Base-by-base conservation (phyloP, 495 filamentous ascomycete species). In the Polyplosphaeria fusca region DNA sequence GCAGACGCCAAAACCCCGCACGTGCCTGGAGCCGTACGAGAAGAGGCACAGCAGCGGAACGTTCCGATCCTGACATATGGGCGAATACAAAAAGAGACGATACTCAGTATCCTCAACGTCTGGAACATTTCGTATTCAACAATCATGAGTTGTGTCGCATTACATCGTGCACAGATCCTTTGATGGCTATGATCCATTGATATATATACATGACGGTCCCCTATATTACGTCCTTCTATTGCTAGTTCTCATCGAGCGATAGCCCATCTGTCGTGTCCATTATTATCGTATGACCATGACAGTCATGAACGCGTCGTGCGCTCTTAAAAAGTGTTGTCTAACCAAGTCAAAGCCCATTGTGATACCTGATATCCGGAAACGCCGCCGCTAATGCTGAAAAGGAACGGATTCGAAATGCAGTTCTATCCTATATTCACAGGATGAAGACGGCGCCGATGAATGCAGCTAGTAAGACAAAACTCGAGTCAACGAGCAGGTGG, bases 381-480 rank as follows among this genome's bases (percentile, higher is more conserved):
- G 46, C 54, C 54, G 27, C 37, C 39, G 54, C 47, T 59, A 16
- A 59, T 59, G 47, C 55, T 11, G 25, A 41, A 30, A 32, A 25
- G 40, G 30, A n/a, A 1, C 16, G 22, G 26, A 52, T 7, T n/a
- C 13, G 28, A 35, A 24, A 25, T 47, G 37, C 19, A 16, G 43
- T n/a, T 47, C 42, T 47, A 47, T 45, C 48, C 22, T 47, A 20
- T 32, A 14, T 42, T 61, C 57, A 62, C 59, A 62, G 40, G 20
- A 56, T 28, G 28, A 52, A 52, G 18, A 62, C n/a, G 25, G n/a
- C 59, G 39, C 59, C 59, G 41, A 62, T 23, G 7, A 28, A 62
- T 62, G 52, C 52, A 23, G 59, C 59, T 47, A 62, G 39, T 56
- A 62, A 35, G 26, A 52, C 39, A 51, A 47, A 28, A 19, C 47